phyloP scores from a whole-genome alignment of 129 eudicot species.

The Ambrosia trifida region DNA sequence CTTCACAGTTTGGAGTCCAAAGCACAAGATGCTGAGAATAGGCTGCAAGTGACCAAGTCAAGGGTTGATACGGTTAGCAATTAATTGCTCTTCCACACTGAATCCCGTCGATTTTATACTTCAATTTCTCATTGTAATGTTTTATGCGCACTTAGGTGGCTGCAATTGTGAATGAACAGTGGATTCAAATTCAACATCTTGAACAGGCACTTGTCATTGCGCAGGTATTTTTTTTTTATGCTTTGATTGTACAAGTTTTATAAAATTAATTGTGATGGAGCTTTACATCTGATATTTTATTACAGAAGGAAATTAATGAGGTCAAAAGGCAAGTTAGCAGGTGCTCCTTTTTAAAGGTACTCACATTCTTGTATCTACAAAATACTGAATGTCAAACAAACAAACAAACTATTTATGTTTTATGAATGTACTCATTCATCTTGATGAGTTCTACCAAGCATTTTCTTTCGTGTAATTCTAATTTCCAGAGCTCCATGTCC shows the following conservation, averaged over 20 bases:
- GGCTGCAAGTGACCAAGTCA: conserved; percentile 47
- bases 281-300: conserved; percentile 17
- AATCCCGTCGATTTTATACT: background rate
- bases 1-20: conserved; percentile 54
- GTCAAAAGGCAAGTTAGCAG: conserved; percentile 42
- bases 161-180: conserved; percentile 71
- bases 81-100: background rate
- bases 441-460: background rate
- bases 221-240: conserved; percentile 46
- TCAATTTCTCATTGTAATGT: conserved; percentile 2
- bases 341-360: conserved; percentile 69
- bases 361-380: background rate
- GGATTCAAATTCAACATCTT: conserved; percentile 90
- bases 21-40: conserved; percentile 66
- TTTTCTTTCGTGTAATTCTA: background rate
- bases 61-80: conserved; percentile 57
- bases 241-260: conserved; percentile 3
- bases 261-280: conserved; percentile 14
- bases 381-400: background rate
- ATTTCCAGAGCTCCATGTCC: background rate
- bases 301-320: conserved; percentile 44
- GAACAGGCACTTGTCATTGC: conserved; percentile 86
- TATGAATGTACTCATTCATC: background rate
- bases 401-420: background rate
- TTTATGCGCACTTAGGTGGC: conserved; percentile 48